Percentiles rank a stretch among this genome's conserved stretches.
Conservation (phyloP, 1,284 basidiomycete species). For the Abortiporus biennis region DNA sequence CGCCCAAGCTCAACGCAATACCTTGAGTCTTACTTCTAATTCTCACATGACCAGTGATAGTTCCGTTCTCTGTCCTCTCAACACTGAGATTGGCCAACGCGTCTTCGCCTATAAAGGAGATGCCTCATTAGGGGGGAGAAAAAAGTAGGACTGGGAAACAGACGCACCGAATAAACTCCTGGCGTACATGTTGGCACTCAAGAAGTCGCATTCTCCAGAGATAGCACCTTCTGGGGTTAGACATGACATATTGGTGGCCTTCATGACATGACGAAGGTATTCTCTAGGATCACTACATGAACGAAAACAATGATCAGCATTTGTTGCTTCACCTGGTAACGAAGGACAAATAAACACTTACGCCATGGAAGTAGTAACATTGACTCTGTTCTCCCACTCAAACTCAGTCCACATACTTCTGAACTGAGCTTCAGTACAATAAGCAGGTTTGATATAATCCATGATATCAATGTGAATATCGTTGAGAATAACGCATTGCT, state of each 20-base stretch:
- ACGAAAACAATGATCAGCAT: background rate
- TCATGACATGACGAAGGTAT: constrained; percentile 89
- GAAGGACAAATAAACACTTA: constrained; percentile 33
- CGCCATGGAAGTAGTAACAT: constrained; percentile 81
- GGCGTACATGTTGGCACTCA: constrained; percentile 93
- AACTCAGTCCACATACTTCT: constrained; percentile 98
- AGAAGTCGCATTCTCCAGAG: constrained; percentile 90
- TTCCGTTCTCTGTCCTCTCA: constrained; percentile 80
- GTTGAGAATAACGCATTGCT: constrained; percentile 89
- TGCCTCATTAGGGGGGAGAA: background rate
- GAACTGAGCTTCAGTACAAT: constrained; percentile 89
- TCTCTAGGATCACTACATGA: constrained; percentile 63
- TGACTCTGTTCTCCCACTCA: constrained; percentile 98
- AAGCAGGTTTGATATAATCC: constrained; percentile 98
- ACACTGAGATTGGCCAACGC: constrained; percentile 95
- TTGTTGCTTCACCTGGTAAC: constrained; percentile 4
- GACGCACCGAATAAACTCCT: constrained; percentile 79
- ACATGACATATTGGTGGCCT: constrained; percentile 92
- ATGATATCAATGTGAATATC: constrained; percentile 99
- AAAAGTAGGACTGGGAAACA: constrained; percentile 2
- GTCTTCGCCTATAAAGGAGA: constrained; percentile 71
- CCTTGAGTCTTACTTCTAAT: constrained; percentile 95
- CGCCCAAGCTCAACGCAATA: constrained; percentile 90
- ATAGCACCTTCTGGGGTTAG: constrained; percentile 91
- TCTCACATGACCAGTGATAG: constrained; percentile 85